Evolutionary conservation across 2,329 filamentous ascomycete species (phyloP), one percentile per base, ranked within the genome.

Genomic region (Aspergillus fumigatus): DNA sequence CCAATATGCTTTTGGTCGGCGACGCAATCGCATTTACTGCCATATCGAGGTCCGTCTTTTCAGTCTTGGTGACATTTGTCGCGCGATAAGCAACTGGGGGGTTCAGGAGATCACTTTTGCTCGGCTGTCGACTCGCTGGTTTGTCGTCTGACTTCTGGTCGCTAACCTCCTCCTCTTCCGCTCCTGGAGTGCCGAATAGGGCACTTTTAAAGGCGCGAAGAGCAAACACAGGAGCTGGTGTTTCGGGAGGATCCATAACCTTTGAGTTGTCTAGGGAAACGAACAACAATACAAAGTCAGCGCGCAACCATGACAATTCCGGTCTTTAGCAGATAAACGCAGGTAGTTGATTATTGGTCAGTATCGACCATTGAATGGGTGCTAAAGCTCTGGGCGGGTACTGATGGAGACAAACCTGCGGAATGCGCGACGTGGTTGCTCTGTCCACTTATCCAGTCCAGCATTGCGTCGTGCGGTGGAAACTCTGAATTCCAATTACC

Each of bases 151-250:
- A 59, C 23, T 59, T 57, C 59, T 38, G 53, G 35, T 65, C 64
- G 43, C 59, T 66, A 23, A 64, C 60, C 9, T 71, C 65, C 14
- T 73, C 72, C 29, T 82, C 77, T 43, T 79, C 75, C 10, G 79
- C 79, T 23, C 80, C 80, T 14, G 85, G 85, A 0, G 85, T 87
- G 26, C 84, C 84, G 71, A 86, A 87, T 55, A 88, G 72, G 47
- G 84, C 82, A 59, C 84, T 83, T 65, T 84, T 85, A 71, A 88
- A 85, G 17, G 86, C 86, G 65, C 85, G 85, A 55, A 86, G 81
- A 19, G 85, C 85, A 68, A 88, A 88, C 23, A 87, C 78, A 49
- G 84, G 84, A 49, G 84, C 85, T 8, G 86, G 85, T 1, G 86
- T 88, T 62, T 86, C 83, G 51, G 84, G 85, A 6, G 81, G 75